Conservation (phyloP, 129 eudicot genomes). For the Oenanthe sinensis region DNA sequence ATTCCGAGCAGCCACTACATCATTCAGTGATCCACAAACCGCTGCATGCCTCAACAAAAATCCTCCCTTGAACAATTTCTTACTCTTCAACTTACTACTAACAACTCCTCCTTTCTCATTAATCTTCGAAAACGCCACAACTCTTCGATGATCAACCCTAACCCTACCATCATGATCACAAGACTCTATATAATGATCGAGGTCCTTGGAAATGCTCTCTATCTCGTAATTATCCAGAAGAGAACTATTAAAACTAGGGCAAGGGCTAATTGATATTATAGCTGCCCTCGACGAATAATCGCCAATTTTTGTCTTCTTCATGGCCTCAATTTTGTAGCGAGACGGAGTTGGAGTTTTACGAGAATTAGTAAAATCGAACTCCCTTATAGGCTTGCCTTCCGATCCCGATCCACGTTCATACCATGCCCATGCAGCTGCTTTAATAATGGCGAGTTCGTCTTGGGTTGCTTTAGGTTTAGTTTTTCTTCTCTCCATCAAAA, state of each 20-base stretch:
- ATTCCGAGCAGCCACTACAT: conserved; percentile 24
- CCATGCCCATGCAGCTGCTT: conserved; percentile 82
- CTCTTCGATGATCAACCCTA: conserved; percentile 9
- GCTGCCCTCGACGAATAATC: neutral
- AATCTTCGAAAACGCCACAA: conserved; percentile 6
- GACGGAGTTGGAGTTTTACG: conserved; percentile 32
- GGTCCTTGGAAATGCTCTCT: conserved; percentile 41
- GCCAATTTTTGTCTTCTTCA: conserved; percentile 2
- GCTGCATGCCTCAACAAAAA: conserved; percentile 22
- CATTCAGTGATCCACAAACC: conserved; percentile 36
- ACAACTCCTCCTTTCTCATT: conserved; percentile 5
- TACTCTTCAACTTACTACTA: conserved; percentile 12
- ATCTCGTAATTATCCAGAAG: conserved; percentile 55
- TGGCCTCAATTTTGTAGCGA: conserved; percentile 59
- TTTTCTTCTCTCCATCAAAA: conserved; percentile 10
- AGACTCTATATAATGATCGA: conserved; percentile 29
- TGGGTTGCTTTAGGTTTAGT: conserved; percentile 6
- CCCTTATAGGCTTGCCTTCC: conserved; percentile 25
- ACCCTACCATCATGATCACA: conserved; percentile 12
- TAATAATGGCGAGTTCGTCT: conserved; percentile 35
- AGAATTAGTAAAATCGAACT: conserved; percentile 22
- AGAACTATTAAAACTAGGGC: conserved; percentile 16
- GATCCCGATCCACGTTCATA: conserved; percentile 57
- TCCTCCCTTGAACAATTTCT: conserved; percentile 9
- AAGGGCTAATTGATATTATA: neutral